Evolutionary conservation across 768 basidiomycete genomes (phyloP).

Genomic region (Pisolithus marmoratus): DNA sequence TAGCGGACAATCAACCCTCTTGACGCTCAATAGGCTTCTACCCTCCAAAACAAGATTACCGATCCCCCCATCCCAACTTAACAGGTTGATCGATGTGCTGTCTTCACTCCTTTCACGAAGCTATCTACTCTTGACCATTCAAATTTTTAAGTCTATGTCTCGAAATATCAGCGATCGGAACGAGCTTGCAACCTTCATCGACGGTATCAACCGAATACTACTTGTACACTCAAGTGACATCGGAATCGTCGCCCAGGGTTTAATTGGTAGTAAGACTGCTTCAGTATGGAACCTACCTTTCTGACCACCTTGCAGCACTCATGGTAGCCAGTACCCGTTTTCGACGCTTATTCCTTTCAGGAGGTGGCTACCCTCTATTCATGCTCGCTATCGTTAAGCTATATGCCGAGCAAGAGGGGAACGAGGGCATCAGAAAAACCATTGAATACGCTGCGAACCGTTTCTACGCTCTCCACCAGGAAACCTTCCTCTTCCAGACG

Average conservation of each 20-base stretch:
- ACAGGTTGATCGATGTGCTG: slow-evolving; percentile 33
- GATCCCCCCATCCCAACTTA: slow-evolving; percentile 1
- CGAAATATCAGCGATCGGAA: slow-evolving; percentile 63
- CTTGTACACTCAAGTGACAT: slow-evolving; percentile 66
- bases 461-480: slow-evolving; percentile 69
- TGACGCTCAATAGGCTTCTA: slow-evolving; percentile 45
- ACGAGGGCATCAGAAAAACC: slow-evolving; percentile 54
- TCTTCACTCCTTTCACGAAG: slow-evolving; percentile 64
- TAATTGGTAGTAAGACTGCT: slow-evolving; percentile 51
- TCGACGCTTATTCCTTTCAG: slow-evolving; percentile 66
- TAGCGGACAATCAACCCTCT: slow-evolving; percentile 18
- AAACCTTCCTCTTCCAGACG: slow-evolving; percentile 70
- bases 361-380: slow-evolving; percentile 68
- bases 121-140: slow-evolving; percentile 60
- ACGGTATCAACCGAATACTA: slow-evolving; percentile 67
- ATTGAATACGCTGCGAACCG: slow-evolving; percentile 68
- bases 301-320: slow-evolving; percentile 40
- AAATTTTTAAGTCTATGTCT: slow-evolving; percentile 68
- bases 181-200: slow-evolving; percentile 60
- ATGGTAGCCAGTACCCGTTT: slow-evolving; percentile 77
- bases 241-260: slow-evolving; percentile 67
- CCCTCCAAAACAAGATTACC: slow-evolving; percentile 28
- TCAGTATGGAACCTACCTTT: not conserved
- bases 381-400: slow-evolving; percentile 68
- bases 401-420: slow-evolving; percentile 55